Conservation (phyloP, 345 rosid species). For the Rhodomyrtus tomentosa region DNA sequence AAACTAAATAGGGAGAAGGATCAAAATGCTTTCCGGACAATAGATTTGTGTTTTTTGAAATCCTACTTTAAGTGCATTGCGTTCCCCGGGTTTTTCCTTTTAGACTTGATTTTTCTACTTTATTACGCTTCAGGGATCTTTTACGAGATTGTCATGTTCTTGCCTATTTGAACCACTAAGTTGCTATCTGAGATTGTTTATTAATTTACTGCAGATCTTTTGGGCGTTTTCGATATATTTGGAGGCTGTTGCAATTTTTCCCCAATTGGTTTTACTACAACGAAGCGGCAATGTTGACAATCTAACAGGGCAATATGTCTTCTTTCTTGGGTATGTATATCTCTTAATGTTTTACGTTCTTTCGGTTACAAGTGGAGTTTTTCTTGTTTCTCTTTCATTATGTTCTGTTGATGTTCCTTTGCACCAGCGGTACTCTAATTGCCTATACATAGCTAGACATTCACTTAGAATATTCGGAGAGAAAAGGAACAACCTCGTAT, state of each 20-base stretch:
- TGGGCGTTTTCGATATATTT: constrained; percentile 94
- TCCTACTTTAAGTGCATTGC: not conserved
- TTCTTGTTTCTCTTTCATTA: not conserved
- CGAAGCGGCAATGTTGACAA: constrained; percentile 95
- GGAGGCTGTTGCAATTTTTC: constrained; percentile 96
- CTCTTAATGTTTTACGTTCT: not conserved
- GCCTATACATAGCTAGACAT: not conserved
- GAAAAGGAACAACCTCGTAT: not conserved
- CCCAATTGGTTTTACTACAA: constrained; percentile 82
- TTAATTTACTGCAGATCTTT: constrained; percentile 32
- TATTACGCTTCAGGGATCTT: not conserved
- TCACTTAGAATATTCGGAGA: not conserved
- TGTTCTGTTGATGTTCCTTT: not conserved
- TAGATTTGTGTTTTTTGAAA: not conserved
- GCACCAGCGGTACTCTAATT: not conserved
- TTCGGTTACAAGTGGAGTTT: not conserved
- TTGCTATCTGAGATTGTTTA: not conserved
- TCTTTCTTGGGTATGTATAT: constrained; percentile 78
- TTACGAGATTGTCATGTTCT: not conserved
- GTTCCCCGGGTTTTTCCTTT: not conserved
- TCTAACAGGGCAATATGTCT: constrained; percentile 87
- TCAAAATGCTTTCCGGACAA: not conserved
- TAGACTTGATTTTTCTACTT: not conserved
- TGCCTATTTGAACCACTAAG: not conserved
- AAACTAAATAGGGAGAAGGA: not conserved